Percentiles rank a stretch among this genome's conserved stretches.
phyloP scores from a whole-genome alignment of 192 early-diverging fungal genomes.

The Rhizophagus sp. region DNA sequence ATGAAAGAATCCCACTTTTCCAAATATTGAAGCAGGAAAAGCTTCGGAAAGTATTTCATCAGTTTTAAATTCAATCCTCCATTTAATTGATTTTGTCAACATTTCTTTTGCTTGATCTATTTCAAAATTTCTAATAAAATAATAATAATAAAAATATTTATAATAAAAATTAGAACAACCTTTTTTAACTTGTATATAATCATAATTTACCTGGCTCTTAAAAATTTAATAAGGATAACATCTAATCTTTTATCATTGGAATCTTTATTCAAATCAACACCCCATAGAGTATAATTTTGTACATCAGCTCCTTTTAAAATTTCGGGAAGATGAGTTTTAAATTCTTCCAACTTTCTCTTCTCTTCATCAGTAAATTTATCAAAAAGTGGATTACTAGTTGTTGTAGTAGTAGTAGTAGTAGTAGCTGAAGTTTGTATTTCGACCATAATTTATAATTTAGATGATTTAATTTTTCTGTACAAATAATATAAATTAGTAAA shows the following conservation, averaged over 20 bases:
- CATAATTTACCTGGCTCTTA: constrained; percentile 47
- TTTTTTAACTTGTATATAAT: neutral
- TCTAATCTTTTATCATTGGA: constrained; percentile 51
- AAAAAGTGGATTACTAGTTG: neutral
- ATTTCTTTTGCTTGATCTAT: constrained; percentile 46
- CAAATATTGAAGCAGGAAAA: constrained; percentile 50
- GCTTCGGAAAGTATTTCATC: constrained; percentile 47
- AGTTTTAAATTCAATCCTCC: constrained; percentile 54
- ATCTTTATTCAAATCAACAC: constrained; percentile 43
- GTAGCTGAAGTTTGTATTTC: neutral
- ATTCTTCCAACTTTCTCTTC: constrained; percentile 39
- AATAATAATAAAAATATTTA: neutral
- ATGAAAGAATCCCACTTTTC: constrained; percentile 51
- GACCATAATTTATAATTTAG: neutral
- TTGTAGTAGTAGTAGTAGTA: too few relatives aligned
- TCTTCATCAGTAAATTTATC: constrained; percentile 45
- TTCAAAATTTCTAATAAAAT: constrained; percentile 33
- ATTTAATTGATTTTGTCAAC: constrained; percentile 53
- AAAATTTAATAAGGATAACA: constrained; percentile 60
- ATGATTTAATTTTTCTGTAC: neutral
- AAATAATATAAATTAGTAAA: too few relatives aligned
- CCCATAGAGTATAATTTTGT: constrained; percentile 50
- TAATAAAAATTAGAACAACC: too few relatives aligned
- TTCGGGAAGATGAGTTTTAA: constrained; percentile 49
- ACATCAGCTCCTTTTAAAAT: constrained; percentile 35